Base-by-base conservation (phyloP, 2,329 filamentous ascomycete species). In the Exophiala phaeomuriformis region DNA sequence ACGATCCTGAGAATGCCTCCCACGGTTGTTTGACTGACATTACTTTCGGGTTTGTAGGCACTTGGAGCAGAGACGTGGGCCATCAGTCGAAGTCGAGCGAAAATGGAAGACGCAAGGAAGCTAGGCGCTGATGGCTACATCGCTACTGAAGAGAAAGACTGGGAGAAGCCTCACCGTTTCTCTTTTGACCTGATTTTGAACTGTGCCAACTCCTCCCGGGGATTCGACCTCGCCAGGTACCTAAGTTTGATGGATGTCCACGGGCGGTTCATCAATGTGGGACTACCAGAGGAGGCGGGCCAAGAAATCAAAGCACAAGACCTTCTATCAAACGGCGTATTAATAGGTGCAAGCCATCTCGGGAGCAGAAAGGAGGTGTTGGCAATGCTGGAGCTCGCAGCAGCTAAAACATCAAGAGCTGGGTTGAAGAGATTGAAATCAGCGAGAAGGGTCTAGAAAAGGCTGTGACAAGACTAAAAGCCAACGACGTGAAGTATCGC, bases 241-340 rank as follows among this genome's bases (percentile, higher is more conserved):
- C 70, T 89, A 51, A 61, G 68, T 8, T 71, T 88, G 8, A 71
- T 87, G 31, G 74, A 77, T 54, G 68, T 73, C 10, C 75, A 80
- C 46, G 84, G 84, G 3, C 74, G 73, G 9, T 82, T 86, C 61
- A 76, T 86, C 52, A 81, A 86, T 67, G 75, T 88, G 46, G 84
- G 84, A 30, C 78, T 78, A 1, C 84, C 85, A 0, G 85, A 88
- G 63, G n/a, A n/a, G n/a, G n/a, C n/a, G n/a, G n/a, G n/a, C n/a
- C n/a, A n/a, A n/a, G n/a, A n/a, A n/a, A n/a, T n/a, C n/a, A n/a
- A n/a, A n/a, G n/a, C n/a, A n/a, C 76, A 77, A 4, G 10, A 39
- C 4, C 36, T 52, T 1, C 68, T 10, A 56, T 73, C 69, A 3
- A 67, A 64, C 58, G 72, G 74, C 56, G n/a, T n/a, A n/a, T n/a